Base-by-base conservation (phyloP, 1,284 basidiomycete genomes). In the Amylostereum areolatum region DNA sequence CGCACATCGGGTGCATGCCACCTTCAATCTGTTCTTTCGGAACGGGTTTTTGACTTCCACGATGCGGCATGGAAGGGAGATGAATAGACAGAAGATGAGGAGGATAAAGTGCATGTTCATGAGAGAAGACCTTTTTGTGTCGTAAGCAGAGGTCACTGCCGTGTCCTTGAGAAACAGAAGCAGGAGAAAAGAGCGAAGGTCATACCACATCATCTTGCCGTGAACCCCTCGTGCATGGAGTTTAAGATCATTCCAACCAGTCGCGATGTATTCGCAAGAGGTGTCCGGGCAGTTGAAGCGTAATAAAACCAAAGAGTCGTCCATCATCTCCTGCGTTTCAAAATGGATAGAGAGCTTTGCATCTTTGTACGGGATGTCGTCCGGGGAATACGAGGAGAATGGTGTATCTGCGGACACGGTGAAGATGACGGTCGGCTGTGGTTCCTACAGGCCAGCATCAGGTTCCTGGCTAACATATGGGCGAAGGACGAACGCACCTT, bases 311-410 rank as follows among this genome's bases (percentile, higher is more conserved):
- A 97, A 74, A 0, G 92, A 91, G 39, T 95, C 90, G 58, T 97
- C 91, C 87, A 96, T 92, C 83, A 97, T 94, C 50, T 94, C 91
- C 57, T 85, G 79, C 18, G 88, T 90, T 71, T 97, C 93, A 60
- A 98, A 99, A 43, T 74, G 82, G 36, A 97, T 88, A 6, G 77
- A 75, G 3, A 97, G 74, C 66, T 88, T 91, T 1, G 77, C 59
- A 64, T 97, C 93, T 55, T 81, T 83, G 70, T 77, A 85, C 0
- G 78, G 75, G 42, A 84, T 78, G 36, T 66, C 54, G 32, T 83
- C 74, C 1, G 77, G 72, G 7, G 70, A 73, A 60, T 81, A 91
- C 0, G 81, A 77, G 11, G 79, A 69, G 67, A 85, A 94, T 1
- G 68, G 68, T 9, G 77, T 71, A 47, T 86, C 80, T 1, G 83